phyloP scores from a whole-genome alignment of 1,284 basidiomycete species.

The Papiliotrema terrestris region DNA sequence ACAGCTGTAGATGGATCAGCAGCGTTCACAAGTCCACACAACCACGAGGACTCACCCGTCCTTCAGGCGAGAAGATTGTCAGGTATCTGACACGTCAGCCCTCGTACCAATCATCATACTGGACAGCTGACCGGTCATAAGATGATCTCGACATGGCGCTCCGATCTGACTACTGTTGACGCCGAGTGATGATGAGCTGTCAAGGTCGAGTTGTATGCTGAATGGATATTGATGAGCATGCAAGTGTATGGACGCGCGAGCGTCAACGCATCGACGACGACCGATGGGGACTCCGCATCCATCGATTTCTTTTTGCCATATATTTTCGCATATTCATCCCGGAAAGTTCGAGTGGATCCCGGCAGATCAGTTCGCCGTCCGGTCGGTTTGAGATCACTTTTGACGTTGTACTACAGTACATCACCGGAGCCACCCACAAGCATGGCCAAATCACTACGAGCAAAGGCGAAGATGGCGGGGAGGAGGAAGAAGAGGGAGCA shows the following conservation, averaged over 20 bases:
- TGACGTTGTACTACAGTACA: neutral
- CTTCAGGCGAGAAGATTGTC: slow-evolving; percentile 53
- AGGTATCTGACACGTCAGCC: slow-evolving; percentile 47
- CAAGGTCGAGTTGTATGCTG: neutral
- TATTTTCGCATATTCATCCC: slow-evolving; percentile 1
- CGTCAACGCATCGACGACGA: neutral
- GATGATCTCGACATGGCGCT: slow-evolving; percentile 45
- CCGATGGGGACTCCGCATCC: neutral
- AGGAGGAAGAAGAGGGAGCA: slow-evolving; percentile 79
- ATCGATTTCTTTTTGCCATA: neutral
- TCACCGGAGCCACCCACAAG: slow-evolving; percentile 13
- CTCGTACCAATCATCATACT: neutral
- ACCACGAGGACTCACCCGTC: slow-evolving; percentile 34
- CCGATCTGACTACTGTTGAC: neutral
- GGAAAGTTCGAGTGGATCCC: slow-evolving; percentile 1
- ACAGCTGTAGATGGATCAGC: slow-evolving; percentile 49
- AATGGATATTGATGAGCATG: neutral
- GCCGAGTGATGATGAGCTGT: neutral
- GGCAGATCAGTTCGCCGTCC: neutral
- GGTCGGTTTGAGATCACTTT: neutral
- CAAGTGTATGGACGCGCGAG: neutral
- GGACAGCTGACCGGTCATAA: slow-evolving; percentile 42
- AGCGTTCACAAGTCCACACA: too few relatives aligned
- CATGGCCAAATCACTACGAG: slow-evolving; percentile 92
- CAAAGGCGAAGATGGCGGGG: slow-evolving; percentile 80